A percentile compares a stretch with the other conserved stretches of the same genome.
Evolutionary conservation across 495 filamentous ascomycete genomes (phyloP).

Genomic region (Penicillium parvum): DNA sequence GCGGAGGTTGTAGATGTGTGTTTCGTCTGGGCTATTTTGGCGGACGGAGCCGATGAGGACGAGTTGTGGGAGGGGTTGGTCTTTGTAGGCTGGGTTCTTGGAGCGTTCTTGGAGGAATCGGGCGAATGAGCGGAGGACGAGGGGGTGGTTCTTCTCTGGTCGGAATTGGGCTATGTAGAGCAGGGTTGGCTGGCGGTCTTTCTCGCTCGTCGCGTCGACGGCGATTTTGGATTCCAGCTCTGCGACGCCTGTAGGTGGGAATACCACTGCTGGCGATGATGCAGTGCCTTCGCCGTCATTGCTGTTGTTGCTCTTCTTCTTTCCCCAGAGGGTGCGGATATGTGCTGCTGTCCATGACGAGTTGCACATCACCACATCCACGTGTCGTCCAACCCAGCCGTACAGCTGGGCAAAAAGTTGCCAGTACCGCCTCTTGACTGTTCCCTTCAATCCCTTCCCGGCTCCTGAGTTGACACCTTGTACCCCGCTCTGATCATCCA

Average conservation of each 20-base stretch:
- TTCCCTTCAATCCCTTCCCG: slow-evolving; percentile 63
- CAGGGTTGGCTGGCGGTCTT: slow-evolving; percentile 59
- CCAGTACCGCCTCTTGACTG: slow-evolving; percentile 78
- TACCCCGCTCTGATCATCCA: slow-evolving; percentile 59
- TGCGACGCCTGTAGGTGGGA: slow-evolving; percentile 84
- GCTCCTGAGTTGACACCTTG: slow-evolving; percentile 81
- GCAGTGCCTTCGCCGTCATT: slow-evolving; percentile 28
- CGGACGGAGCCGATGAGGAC: slow-evolving; percentile 86
- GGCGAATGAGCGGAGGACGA: slow-evolving; percentile 80
- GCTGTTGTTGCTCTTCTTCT: slow-evolving; percentile 20
- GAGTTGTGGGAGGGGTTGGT: slow-evolving; percentile 45
- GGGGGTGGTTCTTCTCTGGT: slow-evolving; percentile 90
- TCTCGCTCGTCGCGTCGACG: slow-evolving; percentile 61
- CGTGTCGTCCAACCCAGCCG: slow-evolving; percentile 68
- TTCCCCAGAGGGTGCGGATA: slow-evolving; percentile 74
- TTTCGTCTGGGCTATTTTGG: slow-evolving; percentile 71
- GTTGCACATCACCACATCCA: slow-evolving; percentile 96
- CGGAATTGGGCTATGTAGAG: slow-evolving; percentile 97
- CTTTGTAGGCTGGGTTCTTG: slow-evolving; percentile 39
- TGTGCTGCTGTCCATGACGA: slow-evolving; percentile 89
- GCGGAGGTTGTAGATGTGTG: slow-evolving; percentile 84
- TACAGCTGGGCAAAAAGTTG: slow-evolving; percentile 76
- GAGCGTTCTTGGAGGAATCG: slow-evolving; percentile 54
- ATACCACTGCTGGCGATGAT: slow-evolving; percentile 59
- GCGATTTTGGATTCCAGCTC: slow-evolving; percentile 71